Evolutionary conservation across 2,329 filamentous ascomycete genomes (phyloP).

Genomic region (Zarea fungicola): DNA sequence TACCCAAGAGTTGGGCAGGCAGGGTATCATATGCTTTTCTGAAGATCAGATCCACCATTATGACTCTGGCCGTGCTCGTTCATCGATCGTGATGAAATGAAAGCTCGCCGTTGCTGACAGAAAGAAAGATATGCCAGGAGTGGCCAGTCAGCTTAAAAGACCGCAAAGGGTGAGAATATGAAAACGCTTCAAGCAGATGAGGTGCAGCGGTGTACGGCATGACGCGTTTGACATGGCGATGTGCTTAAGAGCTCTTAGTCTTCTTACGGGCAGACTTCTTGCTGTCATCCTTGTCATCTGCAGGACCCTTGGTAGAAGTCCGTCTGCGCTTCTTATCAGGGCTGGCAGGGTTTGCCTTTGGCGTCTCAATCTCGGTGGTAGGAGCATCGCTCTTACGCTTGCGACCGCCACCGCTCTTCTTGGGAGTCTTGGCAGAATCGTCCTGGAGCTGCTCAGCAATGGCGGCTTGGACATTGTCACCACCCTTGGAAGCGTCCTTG

Average conservation of each 20-base stretch:
- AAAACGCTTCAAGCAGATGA: constrained; percentile 1
- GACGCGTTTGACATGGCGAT: not conserved
- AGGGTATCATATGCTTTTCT: not conserved
- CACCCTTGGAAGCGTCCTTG: constrained; percentile 35
- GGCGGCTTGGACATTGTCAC: constrained; percentile 47
- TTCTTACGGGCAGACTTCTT: constrained; percentile 59
- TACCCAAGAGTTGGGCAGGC: not conserved
- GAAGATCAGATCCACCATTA: not conserved
- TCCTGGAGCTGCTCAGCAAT: constrained; percentile 54
- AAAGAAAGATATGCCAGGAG: too few relatives aligned
- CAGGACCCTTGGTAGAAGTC: constrained; percentile 48
- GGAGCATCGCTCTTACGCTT: constrained; percentile 54
- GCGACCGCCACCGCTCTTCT: constrained; percentile 45
- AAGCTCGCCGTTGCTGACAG: not conserved
- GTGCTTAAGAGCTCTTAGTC: constrained; percentile 38
- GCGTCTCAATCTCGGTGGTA: constrained; percentile 31
- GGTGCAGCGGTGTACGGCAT: not conserved
- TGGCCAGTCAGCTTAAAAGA: too few relatives aligned
- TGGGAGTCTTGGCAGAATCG: constrained; percentile 51
- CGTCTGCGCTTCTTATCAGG: constrained; percentile 61
- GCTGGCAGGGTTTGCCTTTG: constrained; percentile 42
- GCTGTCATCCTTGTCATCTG: constrained; percentile 50
- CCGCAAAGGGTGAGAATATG: constrained; percentile 12
- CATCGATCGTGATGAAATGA: not conserved
- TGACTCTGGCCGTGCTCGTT: not conserved